Evolutionary conservation across 1,284 basidiomycete genomes (phyloP).

Genomic region (Exsudoporus floridanus): DNA sequence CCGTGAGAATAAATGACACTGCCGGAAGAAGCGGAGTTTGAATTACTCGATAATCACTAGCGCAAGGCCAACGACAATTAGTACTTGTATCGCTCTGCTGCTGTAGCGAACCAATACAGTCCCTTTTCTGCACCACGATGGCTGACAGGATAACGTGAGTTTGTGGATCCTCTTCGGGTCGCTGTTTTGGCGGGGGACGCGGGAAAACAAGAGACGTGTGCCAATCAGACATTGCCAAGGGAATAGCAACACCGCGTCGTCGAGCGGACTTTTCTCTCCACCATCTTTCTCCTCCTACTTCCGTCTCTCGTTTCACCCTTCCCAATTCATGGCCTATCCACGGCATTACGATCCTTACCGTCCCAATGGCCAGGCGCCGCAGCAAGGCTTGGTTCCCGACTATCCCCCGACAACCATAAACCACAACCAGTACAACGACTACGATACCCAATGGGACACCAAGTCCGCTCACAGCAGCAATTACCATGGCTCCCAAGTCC

Average conservation of each 20-base stretch:
- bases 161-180: not conserved
- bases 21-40: conserved; percentile 30
- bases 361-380: conserved; percentile 24
- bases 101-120: not conserved
- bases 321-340: conserved; percentile 64
- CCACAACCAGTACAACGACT: conserved; percentile 37
- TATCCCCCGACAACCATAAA: conserved; percentile 34
- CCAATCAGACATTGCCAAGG: not conserved
- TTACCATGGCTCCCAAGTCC: conserved; percentile 67
- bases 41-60: conserved; percentile 10
- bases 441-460: conserved; percentile 59
- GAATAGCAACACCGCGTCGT: not conserved
- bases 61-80: not conserved
- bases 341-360: conserved; percentile 44
- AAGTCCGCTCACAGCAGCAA: conserved; percentile 53
- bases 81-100: not conserved
- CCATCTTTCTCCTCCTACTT: too few species aligned
- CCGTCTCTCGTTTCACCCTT: not conserved
- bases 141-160: not conserved
- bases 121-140: too few species aligned
- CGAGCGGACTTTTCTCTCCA: conserved; percentile 22
- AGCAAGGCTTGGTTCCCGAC: conserved; percentile 38
- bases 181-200: not conserved
- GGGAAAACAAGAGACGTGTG: not conserved
- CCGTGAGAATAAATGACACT: conserved; percentile 35